These are phyloP conservation scores for Phylloporus sp. DNA, from an alignment of 768 basidiomycete species.

Conservation along the genomic window DNA sequence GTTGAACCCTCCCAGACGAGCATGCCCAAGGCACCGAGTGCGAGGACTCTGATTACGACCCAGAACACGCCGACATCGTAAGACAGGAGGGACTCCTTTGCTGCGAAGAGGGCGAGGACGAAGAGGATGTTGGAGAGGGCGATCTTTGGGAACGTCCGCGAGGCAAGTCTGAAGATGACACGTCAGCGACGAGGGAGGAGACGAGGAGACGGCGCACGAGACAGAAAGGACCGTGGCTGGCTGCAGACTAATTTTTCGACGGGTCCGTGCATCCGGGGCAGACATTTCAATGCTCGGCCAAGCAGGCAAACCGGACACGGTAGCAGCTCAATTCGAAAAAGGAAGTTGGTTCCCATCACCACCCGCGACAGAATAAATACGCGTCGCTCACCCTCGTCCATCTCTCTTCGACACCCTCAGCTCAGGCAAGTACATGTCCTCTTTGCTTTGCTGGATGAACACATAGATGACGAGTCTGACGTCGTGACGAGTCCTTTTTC, in stretches of 20 bases:
- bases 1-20: conserved; percentile 56
- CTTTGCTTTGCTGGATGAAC: conserved; percentile 39
- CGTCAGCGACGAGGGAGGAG: background rate
- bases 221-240: conserved; percentile 49
- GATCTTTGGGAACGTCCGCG: conserved; percentile 49
- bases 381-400: conserved; percentile 3
- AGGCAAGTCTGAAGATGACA: conserved; percentile 42
- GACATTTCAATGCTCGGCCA: conserved; percentile 37
- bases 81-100: conserved; percentile 63
- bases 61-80: conserved; percentile 70
- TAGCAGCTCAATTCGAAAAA: conserved; percentile 4
- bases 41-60: conserved; percentile 69
- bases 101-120: conserved; percentile 55
- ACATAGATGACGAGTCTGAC: conserved; percentile 82
- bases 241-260: conserved; percentile 58
- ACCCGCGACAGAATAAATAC: conserved; percentile 9
- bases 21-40: conserved; percentile 63
- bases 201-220: conserved; percentile 39
- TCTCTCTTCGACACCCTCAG: conserved; percentile 2
- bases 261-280: conserved; percentile 61
- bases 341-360: conserved; percentile 19
- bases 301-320: background rate
- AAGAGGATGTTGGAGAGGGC: conserved; percentile 59
- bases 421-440: conserved; percentile 18
- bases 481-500: conserved; percentile 59